phyloP scores from a whole-genome alignment of 2,329 filamentous ascomycete genomes.

The Lecanoromycetidae sp. region DNA sequence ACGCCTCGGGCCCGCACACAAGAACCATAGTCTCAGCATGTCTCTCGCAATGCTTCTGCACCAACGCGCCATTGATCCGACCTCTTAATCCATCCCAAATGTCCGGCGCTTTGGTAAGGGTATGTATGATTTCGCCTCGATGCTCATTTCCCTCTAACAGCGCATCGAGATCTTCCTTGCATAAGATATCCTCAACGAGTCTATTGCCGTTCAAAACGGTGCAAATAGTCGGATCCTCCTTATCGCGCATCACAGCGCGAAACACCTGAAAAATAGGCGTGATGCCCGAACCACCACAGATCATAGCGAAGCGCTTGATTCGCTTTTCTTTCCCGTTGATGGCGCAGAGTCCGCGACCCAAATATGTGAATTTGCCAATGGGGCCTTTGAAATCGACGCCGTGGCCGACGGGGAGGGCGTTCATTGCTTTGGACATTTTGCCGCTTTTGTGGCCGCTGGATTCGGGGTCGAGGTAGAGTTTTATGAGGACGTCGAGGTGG shows the following conservation, averaged over 20 bases:
- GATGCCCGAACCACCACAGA: constrained; percentile 78
- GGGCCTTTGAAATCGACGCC: constrained; percentile 78
- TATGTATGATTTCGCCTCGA: constrained; percentile 55
- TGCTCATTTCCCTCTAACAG: constrained; percentile 43
- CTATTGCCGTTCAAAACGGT: constrained; percentile 70
- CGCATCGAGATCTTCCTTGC: constrained; percentile 56
- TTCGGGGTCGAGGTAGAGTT: constrained; percentile 58
- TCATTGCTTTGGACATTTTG: constrained; percentile 70
- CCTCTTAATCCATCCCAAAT: constrained; percentile 59
- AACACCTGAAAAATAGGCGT: constrained; percentile 85
- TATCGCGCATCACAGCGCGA: constrained; percentile 56
- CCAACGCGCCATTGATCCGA: constrained; percentile 50
- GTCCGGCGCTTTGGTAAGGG: constrained; percentile 48
- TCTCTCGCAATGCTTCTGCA: constrained; percentile 43
- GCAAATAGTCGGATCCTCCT: constrained; percentile 53
- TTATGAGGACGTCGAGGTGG: constrained; percentile 62
- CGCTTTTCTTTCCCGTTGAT: constrained; percentile 45
- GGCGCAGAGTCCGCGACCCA: constrained; percentile 51
- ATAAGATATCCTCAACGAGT: constrained; percentile 68
- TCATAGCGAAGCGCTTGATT: constrained; percentile 66
- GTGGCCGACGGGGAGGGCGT: constrained; percentile 58
- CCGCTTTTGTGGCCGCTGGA: constrained; percentile 47
- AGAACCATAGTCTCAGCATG: constrained; percentile 51
- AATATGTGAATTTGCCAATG: constrained; percentile 72
- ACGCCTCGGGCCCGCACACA: constrained; percentile 63